Conservation (phyloP, 2,329 filamentous ascomycete genomes). For the Cladosporium sp. region DNA sequence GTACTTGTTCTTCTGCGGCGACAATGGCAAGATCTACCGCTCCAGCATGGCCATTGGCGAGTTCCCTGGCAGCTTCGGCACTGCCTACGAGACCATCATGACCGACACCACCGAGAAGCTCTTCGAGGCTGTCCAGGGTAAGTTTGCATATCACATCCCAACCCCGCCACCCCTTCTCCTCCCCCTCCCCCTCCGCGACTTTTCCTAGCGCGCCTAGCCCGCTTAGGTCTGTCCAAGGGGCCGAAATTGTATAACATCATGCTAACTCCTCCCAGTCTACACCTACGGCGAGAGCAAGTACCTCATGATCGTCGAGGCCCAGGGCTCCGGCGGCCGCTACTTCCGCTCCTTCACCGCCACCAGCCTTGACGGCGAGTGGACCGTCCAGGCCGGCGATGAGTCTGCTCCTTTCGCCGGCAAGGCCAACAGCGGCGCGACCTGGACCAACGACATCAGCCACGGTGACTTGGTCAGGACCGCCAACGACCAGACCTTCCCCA, state of each 20-base stretch:
- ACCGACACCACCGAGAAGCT: constrained; percentile 54
- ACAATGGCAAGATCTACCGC: constrained; percentile 64
- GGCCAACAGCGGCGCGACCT: constrained; percentile 60
- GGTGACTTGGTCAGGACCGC: constrained; percentile 57
- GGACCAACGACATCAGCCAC: constrained; percentile 65
- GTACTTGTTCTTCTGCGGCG: constrained; percentile 65
- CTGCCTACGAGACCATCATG: constrained; percentile 46
- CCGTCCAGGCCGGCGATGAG: constrained; percentile 53
- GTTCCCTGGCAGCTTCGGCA: constrained; percentile 60
- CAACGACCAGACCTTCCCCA: constrained; percentile 58
- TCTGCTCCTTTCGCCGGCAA: constrained; percentile 62
- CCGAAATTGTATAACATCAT: no score
- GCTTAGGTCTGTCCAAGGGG: no score
- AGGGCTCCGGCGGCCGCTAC: constrained; percentile 55
- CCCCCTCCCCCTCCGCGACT: no score
- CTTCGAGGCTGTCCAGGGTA: constrained; percentile 58
- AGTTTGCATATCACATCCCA: no score
- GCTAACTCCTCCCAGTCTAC: constrained; percentile 45
- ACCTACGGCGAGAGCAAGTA: constrained; percentile 55
- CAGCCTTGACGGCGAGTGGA: constrained; percentile 56
- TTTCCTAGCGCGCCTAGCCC: no score
- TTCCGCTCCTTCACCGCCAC: constrained; percentile 64
- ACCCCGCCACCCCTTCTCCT: no score
- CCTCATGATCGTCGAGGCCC: constrained; percentile 65
- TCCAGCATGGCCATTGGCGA: constrained; percentile 58